phyloP scores from a whole-genome alignment of 176 grass and related monocot genomes.

The Typha latifolia region DNA sequence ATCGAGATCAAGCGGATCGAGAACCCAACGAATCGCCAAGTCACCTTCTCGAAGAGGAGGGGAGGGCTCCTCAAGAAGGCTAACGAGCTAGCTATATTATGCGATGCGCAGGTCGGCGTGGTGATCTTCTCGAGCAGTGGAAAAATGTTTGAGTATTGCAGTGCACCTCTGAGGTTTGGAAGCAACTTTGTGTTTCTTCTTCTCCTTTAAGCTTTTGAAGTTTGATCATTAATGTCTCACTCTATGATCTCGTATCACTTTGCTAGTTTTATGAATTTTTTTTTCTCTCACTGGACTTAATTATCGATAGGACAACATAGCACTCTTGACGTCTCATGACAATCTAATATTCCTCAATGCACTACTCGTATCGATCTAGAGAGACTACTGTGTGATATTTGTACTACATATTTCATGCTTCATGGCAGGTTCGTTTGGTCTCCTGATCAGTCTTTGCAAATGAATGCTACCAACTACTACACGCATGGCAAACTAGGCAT shows the following conservation, averaged over 20 bases:
- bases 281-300: not conserved
- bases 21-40: slow-evolving; percentile 60
- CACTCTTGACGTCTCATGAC: too few species aligned
- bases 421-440: not conserved
- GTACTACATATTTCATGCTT: not conserved
- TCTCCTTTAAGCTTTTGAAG: not conserved
- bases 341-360: too few species aligned
- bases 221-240: not conserved
- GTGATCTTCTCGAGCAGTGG: slow-evolving; percentile 58
- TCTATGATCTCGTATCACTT: not conserved
- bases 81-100: slow-evolving; percentile 54
- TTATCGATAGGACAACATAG: too few species aligned
- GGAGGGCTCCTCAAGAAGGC: slow-evolving; percentile 75
- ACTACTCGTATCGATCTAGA: too few species aligned
- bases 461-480: not conserved
- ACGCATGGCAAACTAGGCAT: not conserved
- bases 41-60: slow-evolving; percentile 82
- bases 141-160: slow-evolving; percentile 80
- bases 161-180: slow-evolving; percentile 49
- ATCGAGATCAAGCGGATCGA: slow-evolving; percentile 81
- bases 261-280: not conserved
- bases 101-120: slow-evolving; percentile 64
- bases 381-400: not conserved
- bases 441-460: not conserved
- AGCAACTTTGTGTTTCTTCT: not conserved